Evolutionary conservation across 1,284 basidiomycete species (phyloP).

Genomic region (Leucoagaricus sp.): DNA sequence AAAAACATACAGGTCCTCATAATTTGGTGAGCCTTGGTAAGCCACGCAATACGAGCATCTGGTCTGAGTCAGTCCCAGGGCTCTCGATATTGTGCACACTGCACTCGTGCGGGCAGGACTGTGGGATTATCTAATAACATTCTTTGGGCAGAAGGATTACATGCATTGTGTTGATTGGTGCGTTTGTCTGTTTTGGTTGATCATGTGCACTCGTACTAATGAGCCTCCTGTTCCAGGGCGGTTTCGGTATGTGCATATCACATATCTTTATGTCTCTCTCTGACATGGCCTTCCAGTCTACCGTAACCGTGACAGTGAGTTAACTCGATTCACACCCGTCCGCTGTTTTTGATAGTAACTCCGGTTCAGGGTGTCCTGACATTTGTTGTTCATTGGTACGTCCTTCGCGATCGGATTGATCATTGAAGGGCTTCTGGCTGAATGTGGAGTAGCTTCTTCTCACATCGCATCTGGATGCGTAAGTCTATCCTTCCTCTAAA

Average conservation of each 20-base stretch:
- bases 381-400: conserved; percentile 40
- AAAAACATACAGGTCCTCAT: conserved; percentile 15
- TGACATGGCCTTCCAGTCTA: not conserved
- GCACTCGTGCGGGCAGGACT: conserved; percentile 33
- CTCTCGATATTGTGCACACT: conserved; percentile 35
- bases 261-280: not conserved
- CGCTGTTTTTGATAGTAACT: not conserved
- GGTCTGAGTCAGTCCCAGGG: conserved; percentile 20
- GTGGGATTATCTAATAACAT: conserved; percentile 35
- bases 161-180: conserved; percentile 38
- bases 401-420: conserved; percentile 5
- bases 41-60: not conserved
- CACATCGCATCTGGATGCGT: conserved; percentile 38
- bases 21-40: conserved; percentile 18
- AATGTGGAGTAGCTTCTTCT: conserved; percentile 34
- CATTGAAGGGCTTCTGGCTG: not conserved
- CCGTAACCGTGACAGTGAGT: conserved; percentile 13
- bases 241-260: conserved; percentile 9
- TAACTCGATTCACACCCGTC: not conserved
- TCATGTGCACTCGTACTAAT: not conserved
- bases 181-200: conserved; percentile 14
- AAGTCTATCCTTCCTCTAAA: conserved; percentile 11
- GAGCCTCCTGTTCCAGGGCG: not conserved
- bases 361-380: conserved; percentile 40
- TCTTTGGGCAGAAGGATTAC: conserved; percentile 24